Evolutionary conservation across 1,284 basidiomycete species (phyloP).

Genomic region (Marasmius fiardii): DNA sequence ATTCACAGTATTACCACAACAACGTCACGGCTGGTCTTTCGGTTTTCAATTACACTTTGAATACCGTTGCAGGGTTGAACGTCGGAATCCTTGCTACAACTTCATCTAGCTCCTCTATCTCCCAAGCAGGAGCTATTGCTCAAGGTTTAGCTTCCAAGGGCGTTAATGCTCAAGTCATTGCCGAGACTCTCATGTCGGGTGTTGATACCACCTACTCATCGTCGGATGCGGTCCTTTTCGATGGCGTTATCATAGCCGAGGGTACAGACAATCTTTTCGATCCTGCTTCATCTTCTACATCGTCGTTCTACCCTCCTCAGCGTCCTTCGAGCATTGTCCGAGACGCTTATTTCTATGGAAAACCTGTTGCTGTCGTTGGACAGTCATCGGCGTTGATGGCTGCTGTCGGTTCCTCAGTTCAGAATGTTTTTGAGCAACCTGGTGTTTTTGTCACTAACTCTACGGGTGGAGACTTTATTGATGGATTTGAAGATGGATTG

Average conservation of each 20-base stretch:
- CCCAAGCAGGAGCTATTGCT: background rate
- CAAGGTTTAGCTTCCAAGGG: background rate
- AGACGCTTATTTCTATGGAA: constrained; percentile 8
- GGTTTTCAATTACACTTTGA: constrained; percentile 3
- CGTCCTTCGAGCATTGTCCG: constrained; percentile 6
- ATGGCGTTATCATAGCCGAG: constrained; percentile 6
- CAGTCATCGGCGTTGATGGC: background rate
- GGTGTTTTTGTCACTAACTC: background rate
- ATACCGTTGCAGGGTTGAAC: constrained; percentile 5
- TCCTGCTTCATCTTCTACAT: background rate
- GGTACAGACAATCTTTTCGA: constrained; percentile 2
- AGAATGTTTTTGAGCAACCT: background rate
- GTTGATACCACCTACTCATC: constrained; percentile 5
- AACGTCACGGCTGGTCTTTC: constrained; percentile 4
- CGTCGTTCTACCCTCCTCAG: constrained; percentile 1
- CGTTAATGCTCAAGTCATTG: constrained; percentile 2
- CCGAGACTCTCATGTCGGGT: constrained; percentile 1
- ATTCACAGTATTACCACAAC: constrained; percentile 6
- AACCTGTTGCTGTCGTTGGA: constrained; percentile 2
- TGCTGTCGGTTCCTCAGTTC: background rate
- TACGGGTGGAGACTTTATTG: background rate
- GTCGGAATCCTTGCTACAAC: constrained; percentile 5
- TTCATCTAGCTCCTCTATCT: background rate
- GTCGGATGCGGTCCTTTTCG: constrained; percentile 6
- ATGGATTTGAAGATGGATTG: constrained; percentile 8